Evolutionary conservation across 106 monocot genomes (phyloP), one percentile per base, ranked within the genome.

Genomic region (Acorus calamus): DNA sequence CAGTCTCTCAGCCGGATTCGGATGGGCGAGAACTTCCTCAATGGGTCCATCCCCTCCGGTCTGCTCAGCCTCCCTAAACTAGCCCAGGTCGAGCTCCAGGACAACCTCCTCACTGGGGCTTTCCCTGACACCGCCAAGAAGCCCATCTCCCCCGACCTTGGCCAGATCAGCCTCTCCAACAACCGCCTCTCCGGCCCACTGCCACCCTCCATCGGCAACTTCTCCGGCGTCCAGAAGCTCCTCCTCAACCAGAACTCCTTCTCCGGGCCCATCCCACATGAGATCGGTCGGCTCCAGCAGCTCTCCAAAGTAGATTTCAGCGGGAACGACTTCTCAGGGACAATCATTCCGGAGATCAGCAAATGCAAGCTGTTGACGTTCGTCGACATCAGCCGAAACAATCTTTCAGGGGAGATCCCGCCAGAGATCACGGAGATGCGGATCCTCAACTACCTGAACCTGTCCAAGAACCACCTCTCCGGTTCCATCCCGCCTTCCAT

Each of bases 1-100:
- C 2, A 12, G 65, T 83, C 88, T 2, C 73, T 93, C 8, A 83
- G 57, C 42, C 64, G 88, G 68, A 79, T 93, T 28, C 60, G 93
- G 41, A 57, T 93, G 73, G 93, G 93, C 46, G 88, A 82, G 51
- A 93, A 93, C 75, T 88, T 71, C 63, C 78, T 93, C 46, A 80
- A 89, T 57, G 93, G 89, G 4, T 76, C 90, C 6, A 86, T 91
- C 4, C 85, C 88, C 1, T 45, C 2, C 3, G 84, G 81, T 0
- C 65, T 85, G 7, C 76, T 85, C 63, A 65, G 67, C 49, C 62
- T 85, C 6, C 88, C 85, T 6, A 76, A 69, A n/a, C 83, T 93
- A 12, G 72, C 71, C 0, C 88, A 93, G 64, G 69, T 93, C 11
- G 85, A 85, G 73, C 76, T 93, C 41, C 88, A 82, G 55, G 85